Conservation (phyloP, 2,329 filamentous ascomycete genomes). For the Lasiodiplodia citricola region DNA sequence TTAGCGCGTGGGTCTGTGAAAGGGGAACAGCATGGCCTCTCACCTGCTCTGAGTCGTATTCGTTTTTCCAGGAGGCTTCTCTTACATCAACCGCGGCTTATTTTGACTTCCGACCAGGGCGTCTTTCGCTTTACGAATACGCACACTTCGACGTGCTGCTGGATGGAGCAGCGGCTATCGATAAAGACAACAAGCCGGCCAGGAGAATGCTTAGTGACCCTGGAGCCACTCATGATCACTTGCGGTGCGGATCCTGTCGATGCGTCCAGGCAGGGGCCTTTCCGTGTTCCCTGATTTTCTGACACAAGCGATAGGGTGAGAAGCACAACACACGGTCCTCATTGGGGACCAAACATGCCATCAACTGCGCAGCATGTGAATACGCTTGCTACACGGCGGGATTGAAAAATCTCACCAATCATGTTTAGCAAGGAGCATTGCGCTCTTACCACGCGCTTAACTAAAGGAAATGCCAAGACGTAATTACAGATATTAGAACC, state of each 20-base stretch:
- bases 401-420: neutral
- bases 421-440: neutral
- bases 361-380: neutral
- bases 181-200: neutral
- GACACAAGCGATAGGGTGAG: neutral
- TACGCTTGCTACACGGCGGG: neutral
- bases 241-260: slow-evolving; percentile 9
- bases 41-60: slow-evolving; percentile 3
- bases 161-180: neutral
- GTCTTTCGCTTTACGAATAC: neutral
- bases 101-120: neutral
- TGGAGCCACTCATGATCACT: neutral
- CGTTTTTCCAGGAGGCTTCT: neutral
- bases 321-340: neutral
- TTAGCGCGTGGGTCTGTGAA: neutral
- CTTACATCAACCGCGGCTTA: neutral
- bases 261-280: neutral
- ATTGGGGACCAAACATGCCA: neutral
- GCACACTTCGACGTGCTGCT: neutral
- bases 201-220: slow-evolving; percentile 8
- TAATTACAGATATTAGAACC: too few relatives aligned
- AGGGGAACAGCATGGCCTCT: neutral
- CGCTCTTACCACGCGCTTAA: neutral
- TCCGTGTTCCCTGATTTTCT: neutral
- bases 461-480: neutral